Percentiles rank a stretch among this genome's conserved stretches.
Evolutionary conservation across 1,284 basidiomycete species (phyloP).

Genomic region (Rhodotorula sp.): DNA sequence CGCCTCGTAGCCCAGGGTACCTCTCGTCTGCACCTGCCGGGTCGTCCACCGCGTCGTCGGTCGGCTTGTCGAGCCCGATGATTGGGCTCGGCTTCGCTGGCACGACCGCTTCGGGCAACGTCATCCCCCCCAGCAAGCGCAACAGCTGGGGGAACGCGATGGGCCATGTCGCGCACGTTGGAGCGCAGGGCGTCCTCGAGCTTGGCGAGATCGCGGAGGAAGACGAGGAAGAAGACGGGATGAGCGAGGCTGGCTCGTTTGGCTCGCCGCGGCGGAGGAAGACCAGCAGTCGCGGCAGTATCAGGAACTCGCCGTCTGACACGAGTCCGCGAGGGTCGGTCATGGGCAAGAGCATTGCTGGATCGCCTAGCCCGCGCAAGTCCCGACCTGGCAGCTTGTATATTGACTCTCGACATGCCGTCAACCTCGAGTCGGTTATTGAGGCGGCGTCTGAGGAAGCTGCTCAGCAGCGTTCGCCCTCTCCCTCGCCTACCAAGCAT

Average conservation of each 20-base stretch:
- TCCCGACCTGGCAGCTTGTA: slow-evolving; percentile 12
- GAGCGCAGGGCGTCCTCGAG: slow-evolving; percentile 36
- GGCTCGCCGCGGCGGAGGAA: background rate
- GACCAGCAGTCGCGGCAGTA: background rate
- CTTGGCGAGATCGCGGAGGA: slow-evolving; percentile 37
- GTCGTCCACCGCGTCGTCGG: slow-evolving; percentile 7
- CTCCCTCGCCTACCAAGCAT: slow-evolving; percentile 3
- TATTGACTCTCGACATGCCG: background rate
- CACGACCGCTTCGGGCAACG: background rate
- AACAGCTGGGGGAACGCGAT: slow-evolving; percentile 30
- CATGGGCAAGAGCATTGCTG: background rate
- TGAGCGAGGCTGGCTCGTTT: background rate
- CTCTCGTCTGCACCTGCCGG: background rate
- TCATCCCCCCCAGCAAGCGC: slow-evolving; percentile 12
- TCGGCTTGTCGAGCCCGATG: slow-evolving; percentile 23
- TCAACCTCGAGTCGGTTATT: background rate
- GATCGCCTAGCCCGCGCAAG: slow-evolving; percentile 19
- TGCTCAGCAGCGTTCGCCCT: background rate
- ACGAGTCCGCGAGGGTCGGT: slow-evolving; percentile 15
- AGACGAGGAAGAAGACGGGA: slow-evolving; percentile 39
- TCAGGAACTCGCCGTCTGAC: slow-evolving; percentile 3
- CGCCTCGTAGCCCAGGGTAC: slow-evolving; percentile 25
- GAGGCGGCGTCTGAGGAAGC: background rate
- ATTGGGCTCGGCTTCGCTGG: slow-evolving; percentile 32
- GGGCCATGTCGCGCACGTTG: slow-evolving; percentile 13